Conservation (phyloP, 1,139 yeast species). For the Suhomyces guaymorum region DNA sequence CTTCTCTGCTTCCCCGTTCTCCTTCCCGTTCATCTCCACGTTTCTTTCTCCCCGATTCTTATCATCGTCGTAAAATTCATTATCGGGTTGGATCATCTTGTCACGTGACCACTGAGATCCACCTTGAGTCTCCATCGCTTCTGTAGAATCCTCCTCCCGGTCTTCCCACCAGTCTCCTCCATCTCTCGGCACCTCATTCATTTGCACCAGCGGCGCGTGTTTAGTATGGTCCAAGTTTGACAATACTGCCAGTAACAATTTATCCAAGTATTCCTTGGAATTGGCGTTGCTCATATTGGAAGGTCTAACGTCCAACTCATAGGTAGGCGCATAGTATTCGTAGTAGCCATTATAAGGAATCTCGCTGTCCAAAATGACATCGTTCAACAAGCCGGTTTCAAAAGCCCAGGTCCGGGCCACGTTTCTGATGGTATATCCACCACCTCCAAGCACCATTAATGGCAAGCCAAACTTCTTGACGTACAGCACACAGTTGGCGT, state of each 20-base stretch:
- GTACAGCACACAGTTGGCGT: slow-evolving; percentile 91
- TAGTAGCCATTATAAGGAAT: slow-evolving; percentile 94
- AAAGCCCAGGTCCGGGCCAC: slow-evolving; percentile 96
- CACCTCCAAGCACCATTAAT: slow-evolving; percentile 92
- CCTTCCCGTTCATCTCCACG: slow-evolving; percentile 36
- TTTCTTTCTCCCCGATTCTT: slow-evolving; percentile 45
- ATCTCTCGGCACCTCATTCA: slow-evolving; percentile 87
- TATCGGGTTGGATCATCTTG: slow-evolving; percentile 60
- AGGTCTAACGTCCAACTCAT: slow-evolving; percentile 87
- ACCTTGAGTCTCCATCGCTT: slow-evolving; percentile 84
- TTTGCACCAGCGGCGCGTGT: slow-evolving; percentile 94
- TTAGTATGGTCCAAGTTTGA: slow-evolving; percentile 82
- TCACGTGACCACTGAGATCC: slow-evolving; percentile 87
- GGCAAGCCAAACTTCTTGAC: slow-evolving; percentile 88
- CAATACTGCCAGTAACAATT: slow-evolving; percentile 74
- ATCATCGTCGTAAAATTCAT: slow-evolving; percentile 65
- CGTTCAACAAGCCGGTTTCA: slow-evolving; percentile 87
- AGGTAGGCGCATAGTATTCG: slow-evolving; percentile 96
- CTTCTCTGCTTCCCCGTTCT: slow-evolving; percentile 40
- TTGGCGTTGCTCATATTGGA: slow-evolving; percentile 97
- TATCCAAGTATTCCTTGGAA: slow-evolving; percentile 87
- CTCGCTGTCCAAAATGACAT: slow-evolving; percentile 73
- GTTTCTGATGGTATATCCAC: slow-evolving; percentile 96
- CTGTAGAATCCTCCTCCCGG: slow-evolving; percentile 70
- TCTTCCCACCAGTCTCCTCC: slow-evolving; percentile 72